These are phyloP conservation scores for Chaetomium sp. DNA, from an alignment of 2,329 filamentous ascomycete species.

Conservation along the genomic window DNA sequence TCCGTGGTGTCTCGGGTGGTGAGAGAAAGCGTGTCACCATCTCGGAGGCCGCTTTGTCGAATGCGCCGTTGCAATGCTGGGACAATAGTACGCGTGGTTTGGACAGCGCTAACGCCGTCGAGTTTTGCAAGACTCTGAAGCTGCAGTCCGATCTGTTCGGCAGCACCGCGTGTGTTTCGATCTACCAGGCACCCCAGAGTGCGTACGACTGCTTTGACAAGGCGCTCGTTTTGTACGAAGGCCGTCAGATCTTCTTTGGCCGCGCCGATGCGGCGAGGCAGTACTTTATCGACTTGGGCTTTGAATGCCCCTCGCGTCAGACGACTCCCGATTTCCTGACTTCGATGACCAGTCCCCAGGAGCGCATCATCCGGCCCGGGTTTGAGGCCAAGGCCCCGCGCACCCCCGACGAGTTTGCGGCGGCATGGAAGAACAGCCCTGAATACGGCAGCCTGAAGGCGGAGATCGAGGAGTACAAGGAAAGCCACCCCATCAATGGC, in stretches of 20 bases:
- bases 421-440: constrained; percentile 49
- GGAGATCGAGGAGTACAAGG: constrained; percentile 52
- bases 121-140: constrained; percentile 66
- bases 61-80: constrained; percentile 57
- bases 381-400: constrained; percentile 51
- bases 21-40: constrained; percentile 64
- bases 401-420: constrained; percentile 56
- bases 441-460: constrained; percentile 45
- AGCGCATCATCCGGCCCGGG: constrained; percentile 50
- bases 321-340: constrained; percentile 68
- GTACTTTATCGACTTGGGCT: constrained; percentile 63
- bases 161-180: constrained; percentile 62
- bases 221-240: constrained; percentile 52
- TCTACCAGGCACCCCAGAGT: constrained; percentile 63
- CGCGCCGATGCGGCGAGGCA: constrained; percentile 51
- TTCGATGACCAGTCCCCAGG: constrained; percentile 56
- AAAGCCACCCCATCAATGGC: constrained; percentile 45
- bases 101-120: constrained; percentile 68
- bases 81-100: constrained; percentile 69
- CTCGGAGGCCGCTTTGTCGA: constrained; percentile 53
- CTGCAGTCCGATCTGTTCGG: constrained; percentile 61
- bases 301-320: constrained; percentile 58
- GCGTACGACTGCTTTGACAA: constrained; percentile 61
- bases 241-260: constrained; percentile 58
- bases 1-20: constrained; percentile 68